Base-by-base conservation (phyloP, 139 green algal species). In the Pycnococcus provasolii region DNA sequence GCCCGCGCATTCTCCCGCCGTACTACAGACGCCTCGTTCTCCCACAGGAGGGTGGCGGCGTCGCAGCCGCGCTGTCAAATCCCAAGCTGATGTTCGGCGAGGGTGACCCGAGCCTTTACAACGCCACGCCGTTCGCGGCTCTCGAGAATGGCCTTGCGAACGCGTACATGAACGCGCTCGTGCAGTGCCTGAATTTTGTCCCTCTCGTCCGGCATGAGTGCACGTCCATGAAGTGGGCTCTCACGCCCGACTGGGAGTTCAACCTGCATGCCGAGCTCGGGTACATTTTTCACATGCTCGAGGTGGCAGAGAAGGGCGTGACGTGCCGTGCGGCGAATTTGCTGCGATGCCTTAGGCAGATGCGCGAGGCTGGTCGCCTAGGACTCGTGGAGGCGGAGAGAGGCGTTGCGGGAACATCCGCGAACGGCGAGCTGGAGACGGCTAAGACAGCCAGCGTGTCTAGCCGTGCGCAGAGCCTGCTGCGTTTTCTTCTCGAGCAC, bases 101-200 rank as follows among this genome's bases (percentile, higher is more conserved):
- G 73, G 80, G 80, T 50, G 75, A 81, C 63, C 72, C 77, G 42
- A 76, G 62, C 9, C 80, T 70, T 47, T 89, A 90, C 80, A 96
- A 96, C 78, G 64, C 62, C n/a, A 94, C 89, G 9, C 78, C 80
- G 11, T 94, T 96, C 73, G 85, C 82, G 1, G 90, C 90, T 1
- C 80, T 96, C 62, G 90, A 96, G 79, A 96, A 96, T 73, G 85
- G 87, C 58, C 66, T 96, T 26, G 77, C 89, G 59, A 95, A 95
- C 78, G 87, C 78, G 69, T 96, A 96, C 71, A 86, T 79, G 63
- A 96, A 96, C 73, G 71, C 90, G 7, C 70, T 96, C 65, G 68
- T 96, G 51, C 89, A 96, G 83, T 87, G 84, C 9, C 0, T 73
- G n/a, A 1, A 40, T 42, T 43, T 26, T n/a, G 41, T 53, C 60